Conservation (phyloP, 352 stramenopile genomes). For the Achlya hypogyna region DNA sequence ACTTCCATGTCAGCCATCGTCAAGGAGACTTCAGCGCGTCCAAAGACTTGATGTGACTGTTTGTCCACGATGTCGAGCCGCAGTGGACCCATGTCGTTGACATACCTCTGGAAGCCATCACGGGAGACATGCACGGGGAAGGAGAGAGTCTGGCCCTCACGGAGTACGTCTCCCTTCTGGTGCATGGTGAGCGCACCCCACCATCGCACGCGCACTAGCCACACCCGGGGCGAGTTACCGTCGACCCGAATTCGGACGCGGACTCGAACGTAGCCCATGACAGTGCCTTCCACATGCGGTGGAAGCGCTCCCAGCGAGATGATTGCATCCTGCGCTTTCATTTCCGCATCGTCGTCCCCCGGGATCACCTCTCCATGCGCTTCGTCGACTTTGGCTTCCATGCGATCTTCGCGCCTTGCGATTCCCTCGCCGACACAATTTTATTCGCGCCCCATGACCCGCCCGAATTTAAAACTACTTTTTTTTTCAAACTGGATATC, state of each 20-base stretch:
- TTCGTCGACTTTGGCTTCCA: neutral
- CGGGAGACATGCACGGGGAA: constrained; percentile 16
- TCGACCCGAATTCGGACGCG: neutral
- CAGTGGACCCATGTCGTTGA: constrained; percentile 13
- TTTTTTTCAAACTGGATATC: too few species aligned
- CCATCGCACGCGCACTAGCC: constrained; percentile 17
- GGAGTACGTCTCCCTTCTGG: constrained; percentile 13
- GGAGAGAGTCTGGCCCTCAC: constrained; percentile 9
- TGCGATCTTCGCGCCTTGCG: too few species aligned
- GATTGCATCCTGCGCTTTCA: neutral
- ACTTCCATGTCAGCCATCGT: constrained; percentile 4
- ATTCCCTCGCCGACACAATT: too few species aligned
- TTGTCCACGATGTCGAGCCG: constrained; percentile 17
- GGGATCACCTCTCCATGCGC: neutral
- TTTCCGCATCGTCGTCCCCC: neutral
- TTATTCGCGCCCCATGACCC: too few species aligned
- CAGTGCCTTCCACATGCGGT: constrained; percentile 13
- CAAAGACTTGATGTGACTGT: constrained; percentile 2
- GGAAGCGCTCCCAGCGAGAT: constrained; percentile 13
- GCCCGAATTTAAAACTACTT: too few species aligned
- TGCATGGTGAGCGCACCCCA: constrained; percentile 10
- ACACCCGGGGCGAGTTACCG: neutral
- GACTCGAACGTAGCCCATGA: constrained; percentile 11
- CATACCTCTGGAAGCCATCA: constrained; percentile 3
- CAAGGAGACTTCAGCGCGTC: neutral